Percentiles rank a stretch among this genome's conserved stretches.
Conservation (phyloP, 257 asterid genomes). For the Solanum appendiculatum region DNA sequence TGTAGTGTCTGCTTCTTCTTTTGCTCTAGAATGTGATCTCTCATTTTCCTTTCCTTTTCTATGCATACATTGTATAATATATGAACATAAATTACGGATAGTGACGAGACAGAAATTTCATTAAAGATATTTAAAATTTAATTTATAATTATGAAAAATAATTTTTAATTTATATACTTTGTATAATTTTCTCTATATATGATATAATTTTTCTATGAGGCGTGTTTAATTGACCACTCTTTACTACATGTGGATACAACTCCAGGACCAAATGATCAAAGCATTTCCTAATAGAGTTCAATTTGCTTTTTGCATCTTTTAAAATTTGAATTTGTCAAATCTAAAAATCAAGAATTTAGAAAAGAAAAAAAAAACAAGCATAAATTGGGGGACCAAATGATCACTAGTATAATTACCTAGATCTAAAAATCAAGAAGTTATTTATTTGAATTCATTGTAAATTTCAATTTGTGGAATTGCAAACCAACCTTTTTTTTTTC, state of each 20-base stretch:
- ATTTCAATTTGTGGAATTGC: not conserved
- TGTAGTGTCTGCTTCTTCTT: too few species aligned
- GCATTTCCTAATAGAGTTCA: not conserved
- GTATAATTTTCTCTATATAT: too few species aligned
- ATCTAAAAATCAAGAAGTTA: not conserved
- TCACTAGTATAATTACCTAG: not conserved
- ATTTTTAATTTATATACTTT: too few species aligned
- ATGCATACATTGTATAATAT: too few species aligned
- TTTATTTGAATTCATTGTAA: not conserved
- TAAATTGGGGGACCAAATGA: not conserved
- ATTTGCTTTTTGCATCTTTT: not conserved
- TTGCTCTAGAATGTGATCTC: not conserved
- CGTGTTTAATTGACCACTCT: rapidly evolving
- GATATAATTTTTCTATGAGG: too few species aligned
- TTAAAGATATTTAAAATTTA: too few species aligned
- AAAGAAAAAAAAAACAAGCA: not conserved
- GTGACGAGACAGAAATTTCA: too few species aligned
- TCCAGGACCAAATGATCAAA: not conserved
- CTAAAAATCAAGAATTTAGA: not conserved
- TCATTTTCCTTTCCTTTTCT: not conserved
- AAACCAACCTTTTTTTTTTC: not conserved
- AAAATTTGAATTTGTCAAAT: not conserved
- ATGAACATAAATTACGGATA: too few species aligned
- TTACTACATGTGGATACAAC: not conserved
- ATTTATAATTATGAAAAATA: rapidly evolving